A percentile compares a stretch with the other conserved stretches of the same genome.
phyloP scores from a whole-genome alignment of 169 alveolate species.

The Cryptosporidium viatorum region DNA sequence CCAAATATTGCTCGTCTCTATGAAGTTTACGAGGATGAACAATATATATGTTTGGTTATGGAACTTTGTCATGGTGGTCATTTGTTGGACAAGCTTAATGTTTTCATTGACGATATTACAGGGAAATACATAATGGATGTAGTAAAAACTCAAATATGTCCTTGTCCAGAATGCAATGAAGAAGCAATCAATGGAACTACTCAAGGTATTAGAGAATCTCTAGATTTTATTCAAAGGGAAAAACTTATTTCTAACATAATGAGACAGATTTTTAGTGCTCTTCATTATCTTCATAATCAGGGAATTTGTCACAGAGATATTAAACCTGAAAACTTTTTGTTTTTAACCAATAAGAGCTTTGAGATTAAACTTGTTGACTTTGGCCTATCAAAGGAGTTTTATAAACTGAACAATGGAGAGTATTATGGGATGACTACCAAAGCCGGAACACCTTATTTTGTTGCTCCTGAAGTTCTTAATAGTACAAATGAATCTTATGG shows the following conservation, averaged over 20 bases:
- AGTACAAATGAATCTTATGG: constrained; percentile 77
- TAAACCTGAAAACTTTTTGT: constrained; percentile 87
- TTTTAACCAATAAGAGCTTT: constrained; percentile 77
- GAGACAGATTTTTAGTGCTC: constrained; percentile 84
- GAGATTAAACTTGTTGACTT: constrained; percentile 85
- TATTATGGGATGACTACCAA: constrained; percentile 75
- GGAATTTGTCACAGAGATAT: constrained; percentile 84
- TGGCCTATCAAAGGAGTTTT: constrained; percentile 82
- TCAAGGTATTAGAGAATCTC: not conserved
- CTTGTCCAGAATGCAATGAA: constrained; percentile 73
- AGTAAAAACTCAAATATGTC: constrained; percentile 34
- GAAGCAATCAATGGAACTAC: not conserved
- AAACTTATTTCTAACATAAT: constrained; percentile 78
- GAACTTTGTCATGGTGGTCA: constrained; percentile 77
- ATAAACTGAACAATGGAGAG: constrained; percentile 77
- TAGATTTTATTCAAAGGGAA: constrained; percentile 47
- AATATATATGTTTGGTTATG: constrained; percentile 74
- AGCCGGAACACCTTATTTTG: constrained; percentile 83
- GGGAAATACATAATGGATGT: not conserved
- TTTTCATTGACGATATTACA: not conserved
- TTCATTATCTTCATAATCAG: constrained; percentile 84
- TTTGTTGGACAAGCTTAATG: constrained; percentile 56
- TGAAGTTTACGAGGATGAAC: constrained; percentile 77
- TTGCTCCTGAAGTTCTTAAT: constrained; percentile 86
- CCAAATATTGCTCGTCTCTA: constrained; percentile 76